phyloP scores from a whole-genome alignment of 495 filamentous ascomycete species.

The Staphylotrichum tortipilum region DNA sequence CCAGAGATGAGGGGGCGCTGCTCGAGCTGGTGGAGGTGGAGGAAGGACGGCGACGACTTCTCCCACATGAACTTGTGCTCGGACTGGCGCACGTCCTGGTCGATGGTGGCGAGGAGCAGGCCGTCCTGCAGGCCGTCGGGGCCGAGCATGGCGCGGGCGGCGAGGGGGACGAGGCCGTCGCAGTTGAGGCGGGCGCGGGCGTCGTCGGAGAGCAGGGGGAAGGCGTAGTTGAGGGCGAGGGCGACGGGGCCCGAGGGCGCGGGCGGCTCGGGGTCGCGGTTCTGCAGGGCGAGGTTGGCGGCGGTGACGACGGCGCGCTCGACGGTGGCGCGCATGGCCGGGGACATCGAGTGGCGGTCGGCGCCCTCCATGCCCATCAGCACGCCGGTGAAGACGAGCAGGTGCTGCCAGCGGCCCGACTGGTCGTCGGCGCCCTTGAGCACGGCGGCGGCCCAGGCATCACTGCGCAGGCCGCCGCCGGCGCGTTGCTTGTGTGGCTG shows the following conservation, averaged over 20 bases:
- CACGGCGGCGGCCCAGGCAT: constrained; percentile 78
- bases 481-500: no score
- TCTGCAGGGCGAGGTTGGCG: constrained; percentile 59
- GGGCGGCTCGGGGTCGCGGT: constrained; percentile 29
- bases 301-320: constrained; percentile 72
- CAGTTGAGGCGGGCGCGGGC: constrained; percentile 55
- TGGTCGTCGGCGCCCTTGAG: constrained; percentile 76
- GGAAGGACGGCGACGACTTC: constrained; percentile 49
- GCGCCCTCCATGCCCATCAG: constrained; percentile 71
- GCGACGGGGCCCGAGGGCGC: constrained; percentile 54
- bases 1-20: constrained; percentile 65
- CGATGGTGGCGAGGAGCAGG: constrained; percentile 70
- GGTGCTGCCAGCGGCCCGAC: constrained; percentile 81
- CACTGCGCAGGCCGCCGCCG: constrained; percentile 46
- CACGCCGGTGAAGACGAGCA: constrained; percentile 70
- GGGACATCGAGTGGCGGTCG: constrained; percentile 53
- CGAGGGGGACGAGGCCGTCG: constrained; percentile 62
- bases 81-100: constrained; percentile 60
- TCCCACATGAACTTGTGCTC: constrained; percentile 68
- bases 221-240: constrained; percentile 70
- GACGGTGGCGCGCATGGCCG: constrained; percentile 57
- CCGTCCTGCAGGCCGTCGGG: constrained; percentile 73
- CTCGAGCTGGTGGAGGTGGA: constrained; percentile 47
- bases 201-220: constrained; percentile 59
- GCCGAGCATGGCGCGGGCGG: constrained; percentile 56